Evolutionary conservation across 495 filamentous ascomycete genomes (phyloP), one percentile per base, ranked within the genome.

Genomic region (Penicillium verhagenii): DNA sequence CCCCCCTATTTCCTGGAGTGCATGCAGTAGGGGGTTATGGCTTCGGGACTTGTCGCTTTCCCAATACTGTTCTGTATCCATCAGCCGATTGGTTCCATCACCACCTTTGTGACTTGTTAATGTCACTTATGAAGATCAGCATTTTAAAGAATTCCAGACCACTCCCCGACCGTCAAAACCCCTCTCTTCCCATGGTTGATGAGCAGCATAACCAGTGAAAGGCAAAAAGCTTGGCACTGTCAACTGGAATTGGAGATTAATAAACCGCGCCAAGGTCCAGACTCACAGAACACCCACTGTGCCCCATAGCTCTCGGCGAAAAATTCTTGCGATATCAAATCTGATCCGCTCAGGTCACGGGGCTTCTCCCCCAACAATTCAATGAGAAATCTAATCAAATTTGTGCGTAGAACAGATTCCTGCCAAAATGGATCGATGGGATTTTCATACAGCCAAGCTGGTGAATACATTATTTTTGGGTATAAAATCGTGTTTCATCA

Each of bases 171-270:
- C 14, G 24, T n/a, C n/a, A n/a, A n/a, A 24, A 35, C 19, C 37
- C 19, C 14, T 42, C 25, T 19, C n/a, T 8, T n/a, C 24, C 45
- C 50, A 31, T 46, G 44, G 52, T 53, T 24, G 23, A 18, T 14
- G 50, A 46, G 25, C 47, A 40, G 39, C 48, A 52, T 23, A 47
- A 50, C 40, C 38, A 48, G 28, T 38, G 19, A 47, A 47, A 31
- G 24, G 16, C 19, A 33, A 57, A 26, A 63, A 59, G 56, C 59
- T 63, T 63, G 59, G 56, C 59, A 52, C 20, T 6, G 31, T 14
- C 14, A 25, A 19, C 26, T 20, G 10, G 20, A 24, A 16, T 21
- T 20, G 28, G 13, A n/a, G 46, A 48, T 48, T 33, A 54, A 54
- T 59, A 10, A 42, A 14, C n/a, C 38, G 56, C 45, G 19, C 50